Percentiles rank a stretch among this genome's conserved stretches.
Conservation (phyloP, 164 flowering plant species). For the Cinnamomum micranthum region DNA sequence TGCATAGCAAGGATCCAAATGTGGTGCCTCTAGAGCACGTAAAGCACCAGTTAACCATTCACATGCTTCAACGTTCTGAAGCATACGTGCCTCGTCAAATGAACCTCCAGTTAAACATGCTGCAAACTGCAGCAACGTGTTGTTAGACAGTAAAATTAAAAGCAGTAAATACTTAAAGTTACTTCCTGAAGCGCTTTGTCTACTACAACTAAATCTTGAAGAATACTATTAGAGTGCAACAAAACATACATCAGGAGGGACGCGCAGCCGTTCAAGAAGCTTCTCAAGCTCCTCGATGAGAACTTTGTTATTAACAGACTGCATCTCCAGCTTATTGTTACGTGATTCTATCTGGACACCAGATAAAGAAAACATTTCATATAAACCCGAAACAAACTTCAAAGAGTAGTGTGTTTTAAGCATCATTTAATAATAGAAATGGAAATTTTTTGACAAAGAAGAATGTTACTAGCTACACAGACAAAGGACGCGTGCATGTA, state of each 20-base stretch:
- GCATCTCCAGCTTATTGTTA: slow-evolving; percentile 96
- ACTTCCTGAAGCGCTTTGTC: not conserved
- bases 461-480: not conserved
- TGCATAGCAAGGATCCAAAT: slow-evolving; percentile 74
- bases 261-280: slow-evolving; percentile 76
- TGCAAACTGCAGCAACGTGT: slow-evolving; percentile 60
- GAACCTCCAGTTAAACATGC: slow-evolving; percentile 83
- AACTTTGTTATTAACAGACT: slow-evolving; percentile 86
- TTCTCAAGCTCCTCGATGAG: slow-evolving; percentile 91
- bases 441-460: too few species aligned
- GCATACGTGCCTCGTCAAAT: slow-evolving; percentile 93
- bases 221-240: slow-evolving; percentile 7
- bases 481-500: not conserved
- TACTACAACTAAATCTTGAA: slow-evolving; percentile 1
- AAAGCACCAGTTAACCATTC: slow-evolving; percentile 89
- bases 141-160: not conserved
- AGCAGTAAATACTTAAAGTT: not conserved
- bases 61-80: slow-evolving; percentile 90
- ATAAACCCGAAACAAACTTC: not conserved
- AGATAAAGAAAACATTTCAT: slow-evolving; percentile 1
- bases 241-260: slow-evolving; percentile 86
- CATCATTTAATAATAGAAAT: not conserved
- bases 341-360: slow-evolving; percentile 87
- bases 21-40: slow-evolving; percentile 68
- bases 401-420: not conserved